Evolutionary conservation across 2,329 filamentous ascomycete species (phyloP).

Genomic region (Colletotrichum plurivorum): DNA sequence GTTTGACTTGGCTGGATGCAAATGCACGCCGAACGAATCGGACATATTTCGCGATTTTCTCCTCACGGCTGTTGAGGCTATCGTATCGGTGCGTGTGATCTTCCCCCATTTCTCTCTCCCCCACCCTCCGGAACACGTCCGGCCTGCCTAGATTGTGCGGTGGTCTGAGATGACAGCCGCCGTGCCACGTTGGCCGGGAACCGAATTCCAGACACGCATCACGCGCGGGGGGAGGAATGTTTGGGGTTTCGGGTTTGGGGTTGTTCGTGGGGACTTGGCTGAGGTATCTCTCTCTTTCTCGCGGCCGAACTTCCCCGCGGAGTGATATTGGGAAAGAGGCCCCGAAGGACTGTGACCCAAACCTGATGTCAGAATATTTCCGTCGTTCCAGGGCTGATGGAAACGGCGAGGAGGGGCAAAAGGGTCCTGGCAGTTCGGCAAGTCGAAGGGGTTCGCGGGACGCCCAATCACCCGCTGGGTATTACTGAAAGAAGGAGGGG

Average conservation of each 20-base stretch:
- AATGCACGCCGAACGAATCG: conserved; percentile 9
- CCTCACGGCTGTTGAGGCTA: background rate
- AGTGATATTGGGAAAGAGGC: conserved; percentile 13
- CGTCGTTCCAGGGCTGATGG: background rate
- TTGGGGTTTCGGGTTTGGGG: background rate
- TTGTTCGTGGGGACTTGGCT: background rate
- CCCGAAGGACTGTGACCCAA: conserved; percentile 21
- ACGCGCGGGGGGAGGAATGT: conserved; percentile 4
- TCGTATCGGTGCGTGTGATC: background rate
- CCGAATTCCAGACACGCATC: background rate
- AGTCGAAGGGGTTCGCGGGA: conserved; percentile 5
- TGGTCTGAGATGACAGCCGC: conserved; percentile 12
- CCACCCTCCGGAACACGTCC: conserved; percentile 4
- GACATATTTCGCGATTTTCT: conserved; percentile 38
- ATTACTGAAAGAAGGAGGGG: conserved; percentile 33
- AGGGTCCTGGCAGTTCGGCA: conserved; percentile 11
- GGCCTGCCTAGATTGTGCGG: background rate
- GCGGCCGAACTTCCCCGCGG: conserved; percentile 9
- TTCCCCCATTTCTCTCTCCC: background rate
- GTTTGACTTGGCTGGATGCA: background rate
- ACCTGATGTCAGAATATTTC: conserved; percentile 24
- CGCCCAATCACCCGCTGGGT: conserved; percentile 30
- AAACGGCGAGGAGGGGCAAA: conserved; percentile 13
- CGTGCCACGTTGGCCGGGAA: conserved; percentile 6
- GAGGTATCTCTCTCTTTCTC: background rate